phyloP scores from a whole-genome alignment of 306 rosid species.

The Rosa persica region DNA sequence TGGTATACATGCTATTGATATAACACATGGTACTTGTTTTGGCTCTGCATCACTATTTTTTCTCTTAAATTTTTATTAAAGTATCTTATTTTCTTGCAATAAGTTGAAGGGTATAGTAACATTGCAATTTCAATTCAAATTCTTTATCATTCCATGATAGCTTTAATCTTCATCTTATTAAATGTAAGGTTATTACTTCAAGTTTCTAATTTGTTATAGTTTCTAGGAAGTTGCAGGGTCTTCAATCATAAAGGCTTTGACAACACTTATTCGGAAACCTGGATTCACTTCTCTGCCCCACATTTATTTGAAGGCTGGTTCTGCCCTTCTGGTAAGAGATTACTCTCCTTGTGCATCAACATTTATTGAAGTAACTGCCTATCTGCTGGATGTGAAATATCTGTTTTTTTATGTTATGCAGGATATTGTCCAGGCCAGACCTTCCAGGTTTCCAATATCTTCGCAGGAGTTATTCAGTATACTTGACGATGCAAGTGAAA shows the following conservation, averaged over 20 bases:
- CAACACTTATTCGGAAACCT: conserved; percentile 47
- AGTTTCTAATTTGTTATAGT: conserved; percentile 30
- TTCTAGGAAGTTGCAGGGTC: conserved; percentile 73
- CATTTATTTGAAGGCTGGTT: conserved; percentile 80
- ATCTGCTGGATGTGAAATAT: conserved; percentile 21
- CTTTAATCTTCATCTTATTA: not conserved
- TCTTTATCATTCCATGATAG: not conserved
- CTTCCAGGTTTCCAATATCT: conserved; percentile 59
- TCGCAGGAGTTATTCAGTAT: conserved; percentile 62
- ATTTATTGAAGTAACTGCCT: conserved; percentile 11
- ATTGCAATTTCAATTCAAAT: not conserved
- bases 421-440: conserved; percentile 71
- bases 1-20: conserved; percentile 24
- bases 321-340: conserved; percentile 71
- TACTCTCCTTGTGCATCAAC: conserved; percentile 20
- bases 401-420: conserved; percentile 29
- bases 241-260: conserved; percentile 57
- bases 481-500: conserved; percentile 88
- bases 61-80: not conserved
- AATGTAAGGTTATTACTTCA: not conserved
- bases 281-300: conserved; percentile 56
- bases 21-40: conserved; percentile 2
- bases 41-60: not conserved
- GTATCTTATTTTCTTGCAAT: not conserved
- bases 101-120: not conserved